phyloP scores from a whole-genome alignment of 345 rosid species.

The Dimocarpus longan region DNA sequence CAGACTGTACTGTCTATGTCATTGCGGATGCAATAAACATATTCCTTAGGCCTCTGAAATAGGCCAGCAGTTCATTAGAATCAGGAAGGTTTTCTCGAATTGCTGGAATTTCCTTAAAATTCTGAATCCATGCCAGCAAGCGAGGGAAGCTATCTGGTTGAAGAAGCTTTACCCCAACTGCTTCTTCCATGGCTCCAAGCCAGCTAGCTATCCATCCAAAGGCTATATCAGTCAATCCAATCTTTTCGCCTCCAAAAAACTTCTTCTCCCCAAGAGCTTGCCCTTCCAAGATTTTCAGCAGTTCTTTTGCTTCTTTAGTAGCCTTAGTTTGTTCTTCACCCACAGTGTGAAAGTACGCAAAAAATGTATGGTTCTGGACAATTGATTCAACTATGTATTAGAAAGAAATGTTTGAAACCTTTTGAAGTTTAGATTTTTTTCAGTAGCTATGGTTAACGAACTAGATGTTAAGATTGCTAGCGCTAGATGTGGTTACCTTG shows the following conservation, averaged over 20 bases:
- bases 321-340: slow-evolving; percentile 40
- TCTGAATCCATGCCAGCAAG: slow-evolving; percentile 31
- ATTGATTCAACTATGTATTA: not conserved
- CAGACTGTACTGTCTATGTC: not conserved
- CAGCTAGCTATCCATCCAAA: slow-evolving; percentile 40
- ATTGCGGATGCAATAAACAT: slow-evolving; percentile 27
- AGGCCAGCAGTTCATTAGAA: slow-evolving; percentile 18
- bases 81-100: slow-evolving; percentile 35
- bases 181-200: slow-evolving; percentile 32
- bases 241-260: slow-evolving; percentile 33
- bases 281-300: slow-evolving; percentile 25
- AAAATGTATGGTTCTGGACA: slow-evolving; percentile 23
- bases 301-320: slow-evolving; percentile 22
- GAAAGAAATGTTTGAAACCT: not conserved
- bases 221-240: slow-evolving; percentile 28
- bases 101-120: slow-evolving; percentile 28
- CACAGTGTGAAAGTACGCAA: slow-evolving; percentile 19
- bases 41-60: slow-evolving; percentile 24
- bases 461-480: not conserved
- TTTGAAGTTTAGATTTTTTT: not conserved
- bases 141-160: slow-evolving; percentile 32
- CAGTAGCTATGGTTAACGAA: not conserved
- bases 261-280: slow-evolving; percentile 26
- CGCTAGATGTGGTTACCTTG: slow-evolving; percentile 19
- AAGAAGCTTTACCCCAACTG: slow-evolving; percentile 27